A percentile compares a stretch with the other conserved stretches of the same genome.
These are phyloP conservation scores for Obba rivulosa DNA, from an alignment of 768 basidiomycete species.

Conservation along the genomic window DNA sequence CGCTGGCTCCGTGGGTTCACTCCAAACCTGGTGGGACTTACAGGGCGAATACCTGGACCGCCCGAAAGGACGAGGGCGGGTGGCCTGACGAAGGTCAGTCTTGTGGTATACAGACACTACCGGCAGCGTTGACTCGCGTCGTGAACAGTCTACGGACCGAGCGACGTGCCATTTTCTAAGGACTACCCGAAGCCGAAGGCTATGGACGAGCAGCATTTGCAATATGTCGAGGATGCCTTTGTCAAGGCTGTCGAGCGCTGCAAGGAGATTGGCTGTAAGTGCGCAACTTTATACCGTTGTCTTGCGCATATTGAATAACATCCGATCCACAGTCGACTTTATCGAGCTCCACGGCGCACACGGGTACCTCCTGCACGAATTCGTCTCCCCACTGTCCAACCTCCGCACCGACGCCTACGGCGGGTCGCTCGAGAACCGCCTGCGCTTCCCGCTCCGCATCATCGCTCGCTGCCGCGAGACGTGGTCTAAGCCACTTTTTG, in stretches of 20 bases:
- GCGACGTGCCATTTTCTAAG: conserved; percentile 47
- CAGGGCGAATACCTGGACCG: conserved; percentile 27
- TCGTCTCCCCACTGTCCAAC: conserved; percentile 75
- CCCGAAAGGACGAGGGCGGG: conserved; percentile 49
- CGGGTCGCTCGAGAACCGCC: conserved; percentile 66
- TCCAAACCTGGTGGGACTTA: conserved; percentile 29
- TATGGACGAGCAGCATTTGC: conserved; percentile 51
- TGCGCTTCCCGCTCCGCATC: conserved; percentile 61
- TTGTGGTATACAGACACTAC: too few relatives aligned
- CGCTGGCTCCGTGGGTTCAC: conserved; percentile 62
- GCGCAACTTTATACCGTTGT: not conserved
- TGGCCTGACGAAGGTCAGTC: conserved; percentile 61
- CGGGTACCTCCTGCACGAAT: conserved; percentile 62
- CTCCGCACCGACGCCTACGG: conserved; percentile 66
- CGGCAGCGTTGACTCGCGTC: not conserved
- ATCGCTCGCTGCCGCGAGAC: conserved; percentile 44
- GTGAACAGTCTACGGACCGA: conserved; percentile 57
- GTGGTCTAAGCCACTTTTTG: conserved; percentile 73
- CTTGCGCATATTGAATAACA: not conserved
- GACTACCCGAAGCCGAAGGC: conserved; percentile 52
- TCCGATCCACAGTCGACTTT: conserved; percentile 54
- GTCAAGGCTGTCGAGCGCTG: conserved; percentile 46
- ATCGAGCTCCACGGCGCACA: conserved; percentile 73
- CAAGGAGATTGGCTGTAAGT: conserved; percentile 58
- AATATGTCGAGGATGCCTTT: conserved; percentile 57